Evolutionary conservation across 495 filamentous ascomycete genomes (phyloP).

Genomic region (Bryoglossum gracile): DNA sequence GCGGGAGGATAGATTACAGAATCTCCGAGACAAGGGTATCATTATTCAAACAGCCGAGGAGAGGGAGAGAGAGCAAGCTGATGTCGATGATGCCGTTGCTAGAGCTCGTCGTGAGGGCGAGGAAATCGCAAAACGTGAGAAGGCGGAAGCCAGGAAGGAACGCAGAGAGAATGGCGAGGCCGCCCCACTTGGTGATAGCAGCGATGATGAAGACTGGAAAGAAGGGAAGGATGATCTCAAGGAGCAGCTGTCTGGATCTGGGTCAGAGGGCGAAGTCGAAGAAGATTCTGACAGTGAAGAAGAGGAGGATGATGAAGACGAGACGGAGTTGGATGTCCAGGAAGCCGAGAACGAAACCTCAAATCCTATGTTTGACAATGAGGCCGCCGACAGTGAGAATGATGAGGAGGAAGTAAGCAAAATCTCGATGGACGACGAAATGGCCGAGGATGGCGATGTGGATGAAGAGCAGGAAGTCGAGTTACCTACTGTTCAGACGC

Average conservation of each 20-base stretch:
- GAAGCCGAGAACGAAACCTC: constrained; percentile 28
- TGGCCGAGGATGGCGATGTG: constrained; percentile 12
- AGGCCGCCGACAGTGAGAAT: constrained; percentile 36
- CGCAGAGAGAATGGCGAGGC: constrained; percentile 42
- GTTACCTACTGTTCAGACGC: constrained; percentile 27
- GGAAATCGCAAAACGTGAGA: constrained; percentile 69
- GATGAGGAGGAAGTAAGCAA: constrained; percentile 33
- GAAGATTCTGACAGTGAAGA: constrained; percentile 24
- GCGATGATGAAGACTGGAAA: constrained; percentile 46
- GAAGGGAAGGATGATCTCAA: constrained; percentile 33
- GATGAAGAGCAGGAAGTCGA: constrained; percentile 23
- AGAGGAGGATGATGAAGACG: constrained; percentile 53
- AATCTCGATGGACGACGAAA: constrained; percentile 16
- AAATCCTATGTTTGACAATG: constrained; percentile 29
- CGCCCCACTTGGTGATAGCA: constrained; percentile 45
- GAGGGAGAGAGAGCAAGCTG: constrained; percentile 65
- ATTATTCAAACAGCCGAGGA: constrained; percentile 83
- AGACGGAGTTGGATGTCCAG: constrained; percentile 40
- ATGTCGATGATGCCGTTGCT: constrained; percentile 81
- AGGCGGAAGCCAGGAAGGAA: constrained; percentile 57
- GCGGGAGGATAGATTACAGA: constrained; percentile 69
- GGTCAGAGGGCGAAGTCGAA: constrained; percentile 28
- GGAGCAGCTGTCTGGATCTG: constrained; percentile 29
- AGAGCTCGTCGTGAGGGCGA: constrained; percentile 75
- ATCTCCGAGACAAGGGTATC: constrained; percentile 70